Percentiles rank a stretch among this genome's conserved stretches.
These are phyloP conservation scores for Polyporus arcularius DNA, from an alignment of 768 basidiomycete genomes.

Conservation along the genomic window DNA sequence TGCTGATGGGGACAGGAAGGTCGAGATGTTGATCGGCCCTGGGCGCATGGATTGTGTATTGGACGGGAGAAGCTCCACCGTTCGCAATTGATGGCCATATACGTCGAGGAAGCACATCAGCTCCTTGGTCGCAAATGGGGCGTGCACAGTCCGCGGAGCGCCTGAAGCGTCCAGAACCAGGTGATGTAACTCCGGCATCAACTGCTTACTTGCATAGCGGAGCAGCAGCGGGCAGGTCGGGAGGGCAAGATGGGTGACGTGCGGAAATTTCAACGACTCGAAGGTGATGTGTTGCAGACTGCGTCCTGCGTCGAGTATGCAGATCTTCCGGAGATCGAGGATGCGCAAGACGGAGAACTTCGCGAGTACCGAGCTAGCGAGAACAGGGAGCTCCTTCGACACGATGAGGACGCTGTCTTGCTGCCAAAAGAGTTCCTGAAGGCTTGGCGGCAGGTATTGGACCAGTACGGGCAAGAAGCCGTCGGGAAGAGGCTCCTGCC, in stretches of 20 bases:
- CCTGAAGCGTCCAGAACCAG: constrained; percentile 39
- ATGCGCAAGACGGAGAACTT: constrained; percentile 42
- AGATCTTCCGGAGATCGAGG: constrained; percentile 48
- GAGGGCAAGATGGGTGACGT: constrained; percentile 44
- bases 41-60: constrained; percentile 23
- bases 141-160: constrained; percentile 11
- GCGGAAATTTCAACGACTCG: constrained; percentile 35
- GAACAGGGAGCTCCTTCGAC: constrained; percentile 25
- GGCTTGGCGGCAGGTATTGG: constrained; percentile 39
- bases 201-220: constrained; percentile 38
- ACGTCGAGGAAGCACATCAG: constrained; percentile 40
- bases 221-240: constrained; percentile 42
- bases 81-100: constrained; percentile 42
- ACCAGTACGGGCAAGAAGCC: constrained; percentile 46
- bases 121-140: constrained; percentile 10
- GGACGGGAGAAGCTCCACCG: constrained; percentile 41
- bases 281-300: constrained; percentile 21
- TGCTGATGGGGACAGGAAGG: constrained; percentile 42
- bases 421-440: constrained; percentile 50
- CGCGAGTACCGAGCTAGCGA: constrained; percentile 40
- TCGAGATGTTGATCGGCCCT: constrained; percentile 39
- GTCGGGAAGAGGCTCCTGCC: constrained; percentile 44
- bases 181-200: constrained; percentile 44
- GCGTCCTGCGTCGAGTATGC: constrained; percentile 21
- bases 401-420: constrained; percentile 25